These are phyloP conservation scores for Xylariaceae sp. DNA, from an alignment of 2,329 filamentous ascomycete species.

Conservation along the genomic window DNA sequence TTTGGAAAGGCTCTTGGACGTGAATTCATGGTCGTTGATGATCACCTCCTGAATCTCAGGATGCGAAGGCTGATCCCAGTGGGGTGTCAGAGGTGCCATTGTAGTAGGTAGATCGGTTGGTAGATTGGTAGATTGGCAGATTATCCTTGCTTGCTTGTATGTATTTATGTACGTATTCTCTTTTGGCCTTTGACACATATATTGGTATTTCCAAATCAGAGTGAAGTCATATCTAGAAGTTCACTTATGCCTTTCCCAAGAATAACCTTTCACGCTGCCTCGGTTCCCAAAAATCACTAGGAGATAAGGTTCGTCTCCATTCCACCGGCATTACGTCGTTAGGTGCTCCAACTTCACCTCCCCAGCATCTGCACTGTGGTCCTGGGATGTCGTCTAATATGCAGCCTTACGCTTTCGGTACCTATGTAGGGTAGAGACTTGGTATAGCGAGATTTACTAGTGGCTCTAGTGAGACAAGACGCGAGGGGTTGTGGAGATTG, in stretches of 20 bases:
- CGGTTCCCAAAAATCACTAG: conserved; percentile 2
- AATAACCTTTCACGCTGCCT: background rate
- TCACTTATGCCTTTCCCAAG: conserved; percentile 8
- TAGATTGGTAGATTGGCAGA: background rate
- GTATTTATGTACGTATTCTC: conserved; percentile 9
- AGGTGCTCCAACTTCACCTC: background rate
- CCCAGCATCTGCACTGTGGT: no score
- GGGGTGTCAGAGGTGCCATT: conserved; percentile 61
- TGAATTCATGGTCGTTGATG: conserved; percentile 56
- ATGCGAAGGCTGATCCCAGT: conserved; percentile 65
- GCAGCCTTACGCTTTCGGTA: conserved; percentile 27
- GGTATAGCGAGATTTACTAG: conserved; percentile 13
- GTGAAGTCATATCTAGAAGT: background rate
- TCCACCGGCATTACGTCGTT: conserved; percentile 14
- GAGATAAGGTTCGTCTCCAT: conserved; percentile 11
- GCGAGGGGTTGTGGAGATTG: conserved; percentile 11
- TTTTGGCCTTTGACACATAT: conserved; percentile 8
- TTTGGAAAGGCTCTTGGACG: conserved; percentile 62
- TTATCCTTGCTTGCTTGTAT: background rate
- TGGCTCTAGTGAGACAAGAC: conserved; percentile 7
- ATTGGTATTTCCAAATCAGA: conserved; percentile 4
- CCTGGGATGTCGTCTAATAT: conserved; percentile 3
- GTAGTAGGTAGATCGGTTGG: no score
- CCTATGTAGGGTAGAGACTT: no score
- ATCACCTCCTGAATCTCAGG: conserved; percentile 60